phyloP scores from a whole-genome alignment of 208 protist species.

The Crithidia mellificae region DNA sequence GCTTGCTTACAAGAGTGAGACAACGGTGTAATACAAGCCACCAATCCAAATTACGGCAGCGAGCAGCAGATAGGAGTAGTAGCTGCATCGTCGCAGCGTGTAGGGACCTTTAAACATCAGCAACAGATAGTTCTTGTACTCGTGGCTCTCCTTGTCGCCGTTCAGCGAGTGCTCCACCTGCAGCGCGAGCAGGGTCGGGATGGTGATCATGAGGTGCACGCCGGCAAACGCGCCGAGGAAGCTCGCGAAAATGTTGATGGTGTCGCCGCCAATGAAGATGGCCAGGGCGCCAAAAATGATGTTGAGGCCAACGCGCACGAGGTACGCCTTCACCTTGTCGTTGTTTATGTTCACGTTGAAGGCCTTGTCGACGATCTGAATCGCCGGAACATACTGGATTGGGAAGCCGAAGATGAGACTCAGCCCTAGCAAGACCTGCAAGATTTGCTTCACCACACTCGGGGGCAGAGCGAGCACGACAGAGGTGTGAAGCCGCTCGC shows the following conservation, averaged over 20 bases:
- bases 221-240: slow-evolving; percentile 80
- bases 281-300: slow-evolving; percentile 53
- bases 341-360: slow-evolving; percentile 40
- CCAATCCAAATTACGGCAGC: slow-evolving; percentile 50
- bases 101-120: slow-evolving; percentile 49
- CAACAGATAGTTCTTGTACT: slow-evolving; percentile 43
- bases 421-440: slow-evolving; percentile 63
- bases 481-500: slow-evolving; percentile 61
- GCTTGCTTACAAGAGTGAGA: slow-evolving; percentile 14
- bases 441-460: slow-evolving; percentile 39
- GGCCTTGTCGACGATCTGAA: slow-evolving; percentile 75
- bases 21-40: slow-evolving; percentile 53
- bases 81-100: slow-evolving; percentile 35
- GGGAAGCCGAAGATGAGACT: slow-evolving; percentile 79
- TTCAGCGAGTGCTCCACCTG: slow-evolving; percentile 49
- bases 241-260: slow-evolving; percentile 76
- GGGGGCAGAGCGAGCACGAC: slow-evolving; percentile 69
- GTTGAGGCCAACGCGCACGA: slow-evolving; percentile 60
- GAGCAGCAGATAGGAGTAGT: slow-evolving; percentile 60
- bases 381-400: slow-evolving; percentile 82
- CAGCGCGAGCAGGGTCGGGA: slow-evolving; percentile 63
- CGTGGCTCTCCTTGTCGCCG: slow-evolving; percentile 31
- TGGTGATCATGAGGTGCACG: slow-evolving; percentile 81
- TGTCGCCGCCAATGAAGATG: slow-evolving; percentile 63
- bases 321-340: slow-evolving; percentile 32